These are phyloP conservation scores for Malassezia psittaci DNA, from an alignment of 1,284 basidiomycete genomes.

Conservation along the genomic window DNA sequence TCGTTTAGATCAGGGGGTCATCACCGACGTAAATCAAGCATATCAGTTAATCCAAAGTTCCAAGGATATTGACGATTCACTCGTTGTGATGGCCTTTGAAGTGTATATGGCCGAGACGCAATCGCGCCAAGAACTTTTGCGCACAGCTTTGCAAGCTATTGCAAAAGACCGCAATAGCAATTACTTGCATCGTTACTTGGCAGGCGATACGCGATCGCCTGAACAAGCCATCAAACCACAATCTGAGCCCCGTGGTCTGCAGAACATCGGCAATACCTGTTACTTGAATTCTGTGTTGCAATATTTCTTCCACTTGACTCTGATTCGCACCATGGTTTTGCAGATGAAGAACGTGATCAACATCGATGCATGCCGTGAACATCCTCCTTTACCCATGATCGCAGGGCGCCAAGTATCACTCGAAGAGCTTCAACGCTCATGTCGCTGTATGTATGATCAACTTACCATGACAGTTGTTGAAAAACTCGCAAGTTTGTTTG, in stretches of 20 bases:
- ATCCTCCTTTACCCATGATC: conserved; percentile 59
- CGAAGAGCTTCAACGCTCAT: conserved; percentile 68
- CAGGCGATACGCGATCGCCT: conserved; percentile 53
- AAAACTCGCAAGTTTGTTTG: conserved; percentile 68
- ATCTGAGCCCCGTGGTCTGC: conserved; percentile 71
- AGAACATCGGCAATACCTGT: conserved; percentile 86
- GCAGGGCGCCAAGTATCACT: conserved; percentile 72
- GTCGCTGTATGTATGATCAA: conserved; percentile 53
- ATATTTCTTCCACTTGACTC: conserved; percentile 91
- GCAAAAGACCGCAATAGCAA: conserved; percentile 63
- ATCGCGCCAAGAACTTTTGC: conserved; percentile 33
- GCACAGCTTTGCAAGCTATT: conserved; percentile 47
- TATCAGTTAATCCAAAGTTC: conserved; percentile 64
- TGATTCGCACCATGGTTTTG: conserved; percentile 65
- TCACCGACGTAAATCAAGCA: conserved; percentile 60
- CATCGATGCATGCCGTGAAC: neutral
- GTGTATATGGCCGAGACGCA: conserved; percentile 62
- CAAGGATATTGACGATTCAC: conserved; percentile 61
- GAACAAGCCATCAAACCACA: conserved; percentile 44
- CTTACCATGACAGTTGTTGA: conserved; percentile 50
- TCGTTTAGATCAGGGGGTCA: neutral
- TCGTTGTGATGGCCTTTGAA: conserved; percentile 63
- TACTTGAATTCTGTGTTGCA: conserved; percentile 77
- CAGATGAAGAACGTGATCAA: conserved; percentile 49
- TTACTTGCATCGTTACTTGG: conserved; percentile 58